Conservation (phyloP, 495 filamentous ascomycete genomes). For the Thozetella sp. region DNA sequence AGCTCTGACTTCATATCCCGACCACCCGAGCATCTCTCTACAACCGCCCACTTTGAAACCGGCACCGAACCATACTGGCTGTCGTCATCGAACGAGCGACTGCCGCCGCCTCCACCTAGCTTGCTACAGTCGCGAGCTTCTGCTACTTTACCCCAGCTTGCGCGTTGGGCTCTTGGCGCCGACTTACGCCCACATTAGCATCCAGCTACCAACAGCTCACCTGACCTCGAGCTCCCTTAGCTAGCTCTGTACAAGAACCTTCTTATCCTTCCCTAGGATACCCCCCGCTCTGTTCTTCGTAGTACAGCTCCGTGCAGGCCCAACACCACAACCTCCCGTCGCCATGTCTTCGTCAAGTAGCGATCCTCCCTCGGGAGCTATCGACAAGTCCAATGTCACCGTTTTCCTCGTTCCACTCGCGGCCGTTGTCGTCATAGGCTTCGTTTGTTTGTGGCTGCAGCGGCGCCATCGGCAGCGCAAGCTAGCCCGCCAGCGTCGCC, state of each 20-base stretch:
- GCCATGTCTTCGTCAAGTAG: constrained; percentile 1
- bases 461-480: not conserved
- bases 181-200: not conserved
- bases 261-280: not conserved
- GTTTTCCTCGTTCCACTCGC: not conserved
- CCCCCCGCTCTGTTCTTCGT: not conserved
- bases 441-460: not conserved
- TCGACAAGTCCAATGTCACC: constrained; percentile 1
- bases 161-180: not conserved
- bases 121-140: not conserved
- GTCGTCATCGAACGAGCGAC: not conserved
- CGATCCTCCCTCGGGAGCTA: not conserved
- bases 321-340: not conserved
- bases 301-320: too few relatives aligned
- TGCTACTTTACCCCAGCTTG: not conserved
- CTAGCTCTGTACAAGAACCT: not conserved
- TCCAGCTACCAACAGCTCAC: not conserved
- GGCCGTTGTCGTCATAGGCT: not conserved
- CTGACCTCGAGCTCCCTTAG: not conserved
- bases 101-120: too few relatives aligned
- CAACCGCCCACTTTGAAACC: not conserved
- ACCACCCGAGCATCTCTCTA: not conserved
- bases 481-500: not conserved
- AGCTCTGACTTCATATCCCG: not conserved
- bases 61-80: not conserved